These are phyloP conservation scores for Eucalyptus sp. DNA, from an alignment of 345 rosid genomes.

Conservation along the genomic window DNA sequence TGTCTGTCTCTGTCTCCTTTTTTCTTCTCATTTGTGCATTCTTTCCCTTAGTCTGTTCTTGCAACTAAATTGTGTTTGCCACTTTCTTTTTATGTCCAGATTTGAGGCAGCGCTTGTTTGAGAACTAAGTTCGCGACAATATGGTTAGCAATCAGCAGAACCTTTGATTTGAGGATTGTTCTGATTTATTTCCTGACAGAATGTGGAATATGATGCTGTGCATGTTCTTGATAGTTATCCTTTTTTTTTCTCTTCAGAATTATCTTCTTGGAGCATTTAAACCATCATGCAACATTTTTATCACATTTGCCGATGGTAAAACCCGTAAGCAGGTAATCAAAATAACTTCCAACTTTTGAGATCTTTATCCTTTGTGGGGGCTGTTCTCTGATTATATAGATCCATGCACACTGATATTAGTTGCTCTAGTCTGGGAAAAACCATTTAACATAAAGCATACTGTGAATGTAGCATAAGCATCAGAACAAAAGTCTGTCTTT, in stretches of 20 bases:
- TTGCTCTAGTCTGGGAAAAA: neutral
- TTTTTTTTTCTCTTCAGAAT: constrained; percentile 30
- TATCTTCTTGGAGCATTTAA: constrained; percentile 95
- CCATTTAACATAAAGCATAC: neutral
- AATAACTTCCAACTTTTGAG: neutral
- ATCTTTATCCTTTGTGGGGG: neutral
- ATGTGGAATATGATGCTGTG: neutral
- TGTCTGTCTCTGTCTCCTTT: neutral
- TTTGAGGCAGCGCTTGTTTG: neutral
- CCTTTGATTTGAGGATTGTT: neutral
- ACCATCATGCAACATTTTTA: constrained; percentile 70
- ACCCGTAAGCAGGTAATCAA: constrained; percentile 66
- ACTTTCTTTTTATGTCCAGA: neutral
- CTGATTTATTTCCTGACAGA: neutral
- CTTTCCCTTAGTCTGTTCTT: neutral
- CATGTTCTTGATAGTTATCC: neutral
- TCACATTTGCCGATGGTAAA: constrained; percentile 71
- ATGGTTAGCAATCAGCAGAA: neutral
- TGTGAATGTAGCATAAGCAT: neutral
- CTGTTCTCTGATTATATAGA: neutral
- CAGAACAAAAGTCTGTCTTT: neutral
- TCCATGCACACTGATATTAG: neutral
- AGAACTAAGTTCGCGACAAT: neutral
- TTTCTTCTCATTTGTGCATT: neutral
- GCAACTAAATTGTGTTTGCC: neutral